Base-by-base conservation (phyloP, 768 basidiomycete genomes). In the Epithele typhae region DNA sequence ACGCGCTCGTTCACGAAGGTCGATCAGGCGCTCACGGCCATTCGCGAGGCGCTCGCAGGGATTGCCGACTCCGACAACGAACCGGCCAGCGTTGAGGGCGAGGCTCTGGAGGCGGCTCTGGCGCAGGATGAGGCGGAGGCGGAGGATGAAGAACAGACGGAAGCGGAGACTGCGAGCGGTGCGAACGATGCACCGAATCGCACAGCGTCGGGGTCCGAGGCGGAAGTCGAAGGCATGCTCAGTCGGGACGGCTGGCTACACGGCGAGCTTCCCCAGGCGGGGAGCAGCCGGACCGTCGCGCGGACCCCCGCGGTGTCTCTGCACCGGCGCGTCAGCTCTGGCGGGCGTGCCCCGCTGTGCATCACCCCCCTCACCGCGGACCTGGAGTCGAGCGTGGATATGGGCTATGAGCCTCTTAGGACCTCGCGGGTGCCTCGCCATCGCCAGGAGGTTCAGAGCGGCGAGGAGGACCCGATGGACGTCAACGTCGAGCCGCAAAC, bases 1-100 rank as follows among this genome's bases (percentile, higher is more conserved):
- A 58, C 68, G 18, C 51, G 61, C 39, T 70, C 63, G 46, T 54
- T 81, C 15, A 46, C 58, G 12, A 59, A 63, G 44, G 64, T 73
- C 21, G 74, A 76, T 42, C 57, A 61, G 37, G 60, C 70, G 43
- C 56, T 74, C 51, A 53, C 52, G 39, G 55, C 55, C 46, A 75
- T 71, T 71, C 64, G 70, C 46, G 56, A 48, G 17, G 45, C 43
- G 17, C 54, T 25, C 5, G 48, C 32, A 30, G 41, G 37, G 27
- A 38, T 23, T 10, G 41, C 25, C 9, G 45, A 35, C 18, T 39
- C 30, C 3, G 22, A 25, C 3, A 37, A 21, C 19, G 9, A 17
- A 39, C 18, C 19, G 19, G 24, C 42, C 3, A 40, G 7, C n/a
- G n/a, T n/a, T n/a, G n/a, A n/a, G n/a, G n/a, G n/a, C n/a, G n/a